Conservation (phyloP, 768 basidiomycete genomes). For the Rhodotorula graminis region DNA sequence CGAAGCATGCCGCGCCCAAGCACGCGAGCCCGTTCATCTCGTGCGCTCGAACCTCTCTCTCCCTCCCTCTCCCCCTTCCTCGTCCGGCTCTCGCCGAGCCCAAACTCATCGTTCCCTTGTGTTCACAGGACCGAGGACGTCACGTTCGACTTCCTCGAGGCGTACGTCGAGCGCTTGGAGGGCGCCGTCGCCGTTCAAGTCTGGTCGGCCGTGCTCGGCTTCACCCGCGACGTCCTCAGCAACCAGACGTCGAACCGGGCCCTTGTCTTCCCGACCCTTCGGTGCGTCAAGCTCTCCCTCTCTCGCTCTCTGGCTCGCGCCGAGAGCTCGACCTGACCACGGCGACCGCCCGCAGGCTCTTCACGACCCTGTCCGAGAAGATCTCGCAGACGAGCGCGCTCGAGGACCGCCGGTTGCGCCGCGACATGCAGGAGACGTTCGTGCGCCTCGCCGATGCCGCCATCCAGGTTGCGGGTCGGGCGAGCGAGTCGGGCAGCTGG, state of each 20-base stretch:
- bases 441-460: slow-evolving; percentile 77
- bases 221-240: slow-evolving; percentile 71
- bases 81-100: too few relatives aligned
- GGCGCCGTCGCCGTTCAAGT: slow-evolving; percentile 89
- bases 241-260: slow-evolving; percentile 64
- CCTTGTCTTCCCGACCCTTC: slow-evolving; percentile 66
- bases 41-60: slow-evolving; percentile 11
- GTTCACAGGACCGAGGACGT: slow-evolving; percentile 74
- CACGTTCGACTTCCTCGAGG: slow-evolving; percentile 83
- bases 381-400: slow-evolving; percentile 81
- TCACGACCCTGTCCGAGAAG: slow-evolving; percentile 74
- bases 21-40: neutral
- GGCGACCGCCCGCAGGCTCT: slow-evolving; percentile 54
- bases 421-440: slow-evolving; percentile 87
- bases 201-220: slow-evolving; percentile 71
- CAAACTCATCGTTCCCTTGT: slow-evolving; percentile 57
- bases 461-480: slow-evolving; percentile 66
- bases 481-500: slow-evolving; percentile 54
- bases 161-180: slow-evolving; percentile 75
- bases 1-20: slow-evolving; percentile 8
- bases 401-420: slow-evolving; percentile 79
- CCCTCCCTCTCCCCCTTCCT: neutral
- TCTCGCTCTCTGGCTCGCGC: neutral
- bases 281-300: slow-evolving; percentile 51
- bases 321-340: neutral